These are phyloP conservation scores for Argentina anserina DNA, from an alignment of 306 rosid genomes.

Conservation along the genomic window DNA sequence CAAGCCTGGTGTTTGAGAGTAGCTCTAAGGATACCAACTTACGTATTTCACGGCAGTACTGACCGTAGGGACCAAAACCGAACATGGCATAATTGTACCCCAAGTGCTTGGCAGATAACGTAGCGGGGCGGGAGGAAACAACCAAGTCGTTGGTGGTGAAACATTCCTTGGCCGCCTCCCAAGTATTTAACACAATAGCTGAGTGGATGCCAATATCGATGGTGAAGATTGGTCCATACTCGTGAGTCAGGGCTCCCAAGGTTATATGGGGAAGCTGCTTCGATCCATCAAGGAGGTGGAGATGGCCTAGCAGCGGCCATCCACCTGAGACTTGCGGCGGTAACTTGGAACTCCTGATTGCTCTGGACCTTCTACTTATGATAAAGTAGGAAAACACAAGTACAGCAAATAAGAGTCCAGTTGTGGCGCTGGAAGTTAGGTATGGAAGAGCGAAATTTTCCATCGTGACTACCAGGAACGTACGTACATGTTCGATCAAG, in stretches of 20 bases:
- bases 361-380: not conserved
- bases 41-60: slow-evolving; percentile 41
- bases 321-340: slow-evolving; percentile 51
- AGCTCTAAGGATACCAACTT: slow-evolving; percentile 30
- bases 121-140: slow-evolving; percentile 32
- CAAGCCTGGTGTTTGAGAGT: slow-evolving; percentile 39
- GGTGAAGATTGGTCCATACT: slow-evolving; percentile 33
- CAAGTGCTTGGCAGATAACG: not conserved
- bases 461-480: not conserved
- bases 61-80: slow-evolving; percentile 30
- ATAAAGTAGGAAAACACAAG: slow-evolving; percentile 18
- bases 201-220: slow-evolving; percentile 30
- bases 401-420: slow-evolving; percentile 9
- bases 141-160: slow-evolving; percentile 34
- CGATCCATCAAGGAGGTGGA: slow-evolving; percentile 32
- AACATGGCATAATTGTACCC: slow-evolving; percentile 40
- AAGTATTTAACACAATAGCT: slow-evolving; percentile 28
- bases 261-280: slow-evolving; percentile 32
- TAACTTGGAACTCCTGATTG: not conserved
- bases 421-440: not conserved
- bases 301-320: slow-evolving; percentile 72
- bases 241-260: slow-evolving; percentile 43
- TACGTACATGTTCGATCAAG: no score
- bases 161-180: slow-evolving; percentile 43
- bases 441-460: not conserved